Conservation (phyloP, 331 rosid species). For the Prunus yedoensis region DNA sequence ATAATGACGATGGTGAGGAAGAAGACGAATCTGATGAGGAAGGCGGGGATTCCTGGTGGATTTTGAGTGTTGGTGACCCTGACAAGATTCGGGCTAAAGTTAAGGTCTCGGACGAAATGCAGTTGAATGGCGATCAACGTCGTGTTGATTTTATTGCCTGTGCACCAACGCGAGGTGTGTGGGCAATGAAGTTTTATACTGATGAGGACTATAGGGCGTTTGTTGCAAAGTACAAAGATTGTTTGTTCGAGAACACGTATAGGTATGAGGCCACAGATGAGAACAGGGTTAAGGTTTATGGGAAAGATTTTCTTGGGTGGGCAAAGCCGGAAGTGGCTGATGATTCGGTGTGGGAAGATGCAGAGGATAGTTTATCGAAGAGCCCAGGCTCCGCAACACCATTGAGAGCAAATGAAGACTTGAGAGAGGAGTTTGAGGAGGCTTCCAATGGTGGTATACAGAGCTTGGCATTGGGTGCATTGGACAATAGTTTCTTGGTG, state of each 20-base stretch:
- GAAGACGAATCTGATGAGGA: conserved; percentile 39
- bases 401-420: conserved; percentile 49
- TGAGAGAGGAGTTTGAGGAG: conserved; percentile 90
- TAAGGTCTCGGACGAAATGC: conserved; percentile 58
- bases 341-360: conserved; percentile 96
- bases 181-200: conserved; percentile 85
- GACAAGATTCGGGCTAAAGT: conserved; percentile 35
- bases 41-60: conserved; percentile 56
- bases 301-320: conserved; percentile 92
- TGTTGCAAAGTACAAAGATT: conserved; percentile 53
- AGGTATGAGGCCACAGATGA: conserved; percentile 64
- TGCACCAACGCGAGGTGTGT: conserved; percentile 46
- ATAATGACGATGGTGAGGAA: conserved; percentile 31
- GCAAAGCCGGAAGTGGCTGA: conserved; percentile 83
- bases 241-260: conserved; percentile 77
- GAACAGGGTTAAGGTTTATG: conserved; percentile 78
- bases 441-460: conserved; percentile 84
- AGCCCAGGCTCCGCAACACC: conserved; percentile 66
- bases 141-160: conserved; percentile 80
- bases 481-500: conserved; percentile 95
- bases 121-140: conserved; percentile 62
- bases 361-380: conserved; percentile 63
- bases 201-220: conserved; percentile 56
- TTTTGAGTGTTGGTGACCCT: conserved; percentile 49
- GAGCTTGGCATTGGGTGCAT: conserved; percentile 91